phyloP scores from a whole-genome alignment of 2,329 filamentous ascomycete genomes.

The Albifimbria verrucaria region DNA sequence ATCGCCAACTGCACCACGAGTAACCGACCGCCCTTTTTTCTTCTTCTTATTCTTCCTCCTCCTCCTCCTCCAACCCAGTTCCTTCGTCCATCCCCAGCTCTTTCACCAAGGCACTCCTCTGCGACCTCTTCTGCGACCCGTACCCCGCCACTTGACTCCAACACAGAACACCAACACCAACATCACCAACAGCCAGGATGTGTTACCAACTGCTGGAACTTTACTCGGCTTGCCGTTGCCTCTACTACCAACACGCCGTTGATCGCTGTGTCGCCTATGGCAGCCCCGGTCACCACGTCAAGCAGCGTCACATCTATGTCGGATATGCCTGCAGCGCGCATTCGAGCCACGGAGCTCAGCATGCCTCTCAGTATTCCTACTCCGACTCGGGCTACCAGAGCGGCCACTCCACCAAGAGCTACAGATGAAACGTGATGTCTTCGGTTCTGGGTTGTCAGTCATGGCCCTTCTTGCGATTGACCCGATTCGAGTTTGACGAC shows the following conservation, averaged over 20 bases:
- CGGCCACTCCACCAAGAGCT: constrained; percentile 41
- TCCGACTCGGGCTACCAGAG: constrained; percentile 55
- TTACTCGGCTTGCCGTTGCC: constrained; percentile 81
- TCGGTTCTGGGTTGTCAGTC: constrained; percentile 43
- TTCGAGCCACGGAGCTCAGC: constrained; percentile 32
- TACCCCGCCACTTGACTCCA: neutral
- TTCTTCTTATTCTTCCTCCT: constrained; percentile 10
- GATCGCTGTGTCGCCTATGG: constrained; percentile 78
- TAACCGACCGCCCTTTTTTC: no score
- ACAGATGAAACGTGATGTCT: constrained; percentile 54
- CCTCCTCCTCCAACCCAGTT: constrained; percentile 7
- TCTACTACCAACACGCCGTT: constrained; percentile 84
- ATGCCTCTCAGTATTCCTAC: constrained; percentile 39
- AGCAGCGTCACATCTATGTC: constrained; percentile 75
- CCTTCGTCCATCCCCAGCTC: neutral
- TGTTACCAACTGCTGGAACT: constrained; percentile 84
- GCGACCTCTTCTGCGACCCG: neutral
- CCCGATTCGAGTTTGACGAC: constrained; percentile 38
- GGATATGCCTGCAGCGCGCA: constrained; percentile 67
- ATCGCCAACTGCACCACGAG: neutral
- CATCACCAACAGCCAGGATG: constrained; percentile 50
- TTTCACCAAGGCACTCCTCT: neutral
- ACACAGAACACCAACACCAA: neutral
- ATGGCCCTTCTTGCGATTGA: constrained; percentile 37
- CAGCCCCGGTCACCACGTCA: constrained; percentile 66